These are phyloP conservation scores for Phaeosphaeriaceae sp. DNA, from an alignment of 2,329 filamentous ascomycete species.

Conservation along the genomic window DNA sequence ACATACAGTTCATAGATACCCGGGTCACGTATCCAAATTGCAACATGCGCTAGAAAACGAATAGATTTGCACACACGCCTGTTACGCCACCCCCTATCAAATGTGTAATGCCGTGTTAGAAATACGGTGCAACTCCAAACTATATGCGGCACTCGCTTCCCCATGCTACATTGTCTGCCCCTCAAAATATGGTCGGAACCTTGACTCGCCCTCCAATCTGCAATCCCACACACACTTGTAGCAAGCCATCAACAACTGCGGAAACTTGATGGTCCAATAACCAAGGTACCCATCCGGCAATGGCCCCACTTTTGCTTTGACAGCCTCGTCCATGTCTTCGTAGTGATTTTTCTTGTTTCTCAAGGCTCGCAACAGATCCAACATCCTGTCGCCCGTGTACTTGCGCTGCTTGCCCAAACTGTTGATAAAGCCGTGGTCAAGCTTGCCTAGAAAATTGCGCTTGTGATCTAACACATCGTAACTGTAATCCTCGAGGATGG, in stretches of 20 bases:
- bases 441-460: constrained; percentile 76
- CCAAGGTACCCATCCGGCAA: constrained; percentile 80
- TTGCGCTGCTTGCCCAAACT: constrained; percentile 93
- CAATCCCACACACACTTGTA: constrained; percentile 76
- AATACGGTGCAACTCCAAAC: neutral
- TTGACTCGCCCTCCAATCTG: constrained; percentile 66
- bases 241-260: constrained; percentile 76
- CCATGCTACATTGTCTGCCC: constrained; percentile 23
- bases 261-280: constrained; percentile 84
- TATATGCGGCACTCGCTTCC: neutral
- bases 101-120: neutral
- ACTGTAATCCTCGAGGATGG: constrained; percentile 61
- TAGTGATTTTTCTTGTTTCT: constrained; percentile 98
- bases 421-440: constrained; percentile 84
- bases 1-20: constrained; percentile 4
- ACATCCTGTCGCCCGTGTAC: constrained; percentile 81
- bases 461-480: constrained; percentile 58
- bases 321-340: constrained; percentile 86
- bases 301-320: constrained; percentile 75
- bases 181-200: constrained; percentile 74
- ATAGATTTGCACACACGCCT: neutral
- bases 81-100: too few species aligned
- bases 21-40: neutral
- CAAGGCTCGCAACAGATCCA: constrained; percentile 87
- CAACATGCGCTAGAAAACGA: neutral